phyloP scores from a whole-genome alignment of 495 filamentous ascomycete genomes.

The Penicillium flavigenum region DNA sequence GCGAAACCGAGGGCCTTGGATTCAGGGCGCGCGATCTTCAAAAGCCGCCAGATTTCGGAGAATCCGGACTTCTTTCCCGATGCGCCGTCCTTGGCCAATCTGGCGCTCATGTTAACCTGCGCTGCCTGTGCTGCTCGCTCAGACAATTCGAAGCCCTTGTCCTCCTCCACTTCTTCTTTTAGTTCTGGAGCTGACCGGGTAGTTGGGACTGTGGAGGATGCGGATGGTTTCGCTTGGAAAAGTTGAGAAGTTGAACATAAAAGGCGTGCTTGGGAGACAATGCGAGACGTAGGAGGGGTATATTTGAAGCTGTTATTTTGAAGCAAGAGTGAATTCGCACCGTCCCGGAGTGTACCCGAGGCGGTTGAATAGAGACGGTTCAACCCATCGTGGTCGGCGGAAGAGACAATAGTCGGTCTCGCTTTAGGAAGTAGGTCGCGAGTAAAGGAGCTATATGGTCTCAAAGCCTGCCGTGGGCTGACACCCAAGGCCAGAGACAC shows the following conservation, averaged over 20 bases:
- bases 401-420: neutral
- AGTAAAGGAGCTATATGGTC: slow-evolving; percentile 21
- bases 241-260: slow-evolving; percentile 33
- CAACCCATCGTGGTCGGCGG: slow-evolving; percentile 12
- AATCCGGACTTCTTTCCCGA: slow-evolving; percentile 63
- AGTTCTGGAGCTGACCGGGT: slow-evolving; percentile 22
- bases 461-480: slow-evolving; percentile 27
- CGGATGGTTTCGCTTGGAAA: slow-evolving; percentile 29
- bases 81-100: slow-evolving; percentile 74
- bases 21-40: slow-evolving; percentile 88
- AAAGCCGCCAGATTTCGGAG: slow-evolving; percentile 77
- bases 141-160: slow-evolving; percentile 61
- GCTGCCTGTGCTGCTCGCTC: slow-evolving; percentile 87
- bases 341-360: slow-evolving; percentile 25
- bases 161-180: slow-evolving; percentile 46
- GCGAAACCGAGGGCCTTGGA: slow-evolving; percentile 73
- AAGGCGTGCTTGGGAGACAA: slow-evolving; percentile 26
- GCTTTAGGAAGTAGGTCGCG: slow-evolving; percentile 20
- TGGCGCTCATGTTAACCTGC: slow-evolving; percentile 84
- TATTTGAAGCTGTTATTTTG: slow-evolving; percentile 17
- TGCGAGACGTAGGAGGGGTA: slow-evolving; percentile 19
- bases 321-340: slow-evolving; percentile 17
- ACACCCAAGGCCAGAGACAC: slow-evolving; percentile 39
- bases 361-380: slow-evolving; percentile 29
- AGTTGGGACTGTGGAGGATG: slow-evolving; percentile 11